Evolutionary conservation across 2,329 filamentous ascomycete species (phyloP).

Genomic region (Cytospora piceae): DNA sequence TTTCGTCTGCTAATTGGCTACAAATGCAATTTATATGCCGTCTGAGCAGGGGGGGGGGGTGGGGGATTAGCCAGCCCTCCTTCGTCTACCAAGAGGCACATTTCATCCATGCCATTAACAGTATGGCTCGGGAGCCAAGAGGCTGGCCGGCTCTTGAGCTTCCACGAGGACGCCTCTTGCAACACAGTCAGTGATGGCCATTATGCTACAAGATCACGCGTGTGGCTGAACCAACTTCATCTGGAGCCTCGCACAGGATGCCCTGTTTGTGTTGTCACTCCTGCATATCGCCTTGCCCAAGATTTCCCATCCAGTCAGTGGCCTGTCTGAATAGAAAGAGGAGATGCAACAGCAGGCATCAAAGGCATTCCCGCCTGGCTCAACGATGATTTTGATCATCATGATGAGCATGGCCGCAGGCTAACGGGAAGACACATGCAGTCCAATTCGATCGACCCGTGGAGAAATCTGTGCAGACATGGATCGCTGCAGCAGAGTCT

Average conservation of each 20-base stretch:
- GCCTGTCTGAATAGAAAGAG: neutral
- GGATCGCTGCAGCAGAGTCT: conserved; percentile 4
- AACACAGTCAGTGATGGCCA: neutral
- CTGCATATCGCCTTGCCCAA: conserved; percentile 10
- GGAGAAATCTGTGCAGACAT: conserved; percentile 19
- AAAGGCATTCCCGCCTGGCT: neutral
- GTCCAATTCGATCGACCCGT: conserved; percentile 13
- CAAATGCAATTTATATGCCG: neutral
- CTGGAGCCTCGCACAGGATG: neutral
- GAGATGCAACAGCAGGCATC: neutral
- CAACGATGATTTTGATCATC: neutral
- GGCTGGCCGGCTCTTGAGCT: neutral
- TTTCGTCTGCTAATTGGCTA: neutral
- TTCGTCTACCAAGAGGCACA: neutral
- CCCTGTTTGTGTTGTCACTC: conserved; percentile 1
- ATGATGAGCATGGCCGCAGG: neutral
- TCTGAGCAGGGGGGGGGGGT: neutral
- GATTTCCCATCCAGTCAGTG: neutral
- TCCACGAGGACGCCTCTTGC: conserved; percentile 11
- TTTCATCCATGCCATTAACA: neutral
- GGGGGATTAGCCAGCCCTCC: neutral
- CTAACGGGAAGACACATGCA: conserved; percentile 22
- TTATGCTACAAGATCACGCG: neutral
- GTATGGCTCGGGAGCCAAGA: neutral
- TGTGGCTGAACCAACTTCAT: conserved; percentile 13